Conservation (phyloP, 2,329 filamentous ascomycete species). For the Fusarium austroafricanum region DNA sequence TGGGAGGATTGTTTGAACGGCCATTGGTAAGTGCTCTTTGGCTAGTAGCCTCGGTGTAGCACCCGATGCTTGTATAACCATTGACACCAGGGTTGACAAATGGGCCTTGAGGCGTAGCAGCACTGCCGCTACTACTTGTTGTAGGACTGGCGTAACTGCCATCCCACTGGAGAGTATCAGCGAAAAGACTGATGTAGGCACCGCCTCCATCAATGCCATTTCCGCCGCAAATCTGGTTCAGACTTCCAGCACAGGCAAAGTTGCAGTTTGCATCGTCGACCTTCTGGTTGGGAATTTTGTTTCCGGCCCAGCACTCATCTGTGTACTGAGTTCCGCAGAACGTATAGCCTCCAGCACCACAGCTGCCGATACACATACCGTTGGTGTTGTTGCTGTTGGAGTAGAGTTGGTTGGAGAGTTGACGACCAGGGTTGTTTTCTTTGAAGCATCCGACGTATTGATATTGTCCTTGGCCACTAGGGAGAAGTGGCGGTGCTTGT, state of each 20-base stretch:
- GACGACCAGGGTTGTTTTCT: slow-evolving; percentile 66
- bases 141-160: slow-evolving; percentile 18
- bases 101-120: slow-evolving; percentile 19
- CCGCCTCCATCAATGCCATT: slow-evolving; percentile 54
- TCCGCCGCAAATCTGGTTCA: slow-evolving; percentile 65
- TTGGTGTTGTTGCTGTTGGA: slow-evolving; percentile 57
- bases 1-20: slow-evolving; percentile 40
- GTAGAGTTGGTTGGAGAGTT: slow-evolving; percentile 59
- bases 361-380: slow-evolving; percentile 59
- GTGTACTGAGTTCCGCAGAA: slow-evolving; percentile 64
- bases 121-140: background rate
- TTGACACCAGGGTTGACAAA: slow-evolving; percentile 54
- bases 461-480: slow-evolving; percentile 60
- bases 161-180: slow-evolving; percentile 48
- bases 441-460: slow-evolving; percentile 66
- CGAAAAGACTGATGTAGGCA: slow-evolving; percentile 62
- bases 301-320: slow-evolving; percentile 67
- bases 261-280: slow-evolving; percentile 62
- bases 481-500: slow-evolving; percentile 62
- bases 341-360: slow-evolving; percentile 49
- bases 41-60: slow-evolving; percentile 52
- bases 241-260: slow-evolving; percentile 61
- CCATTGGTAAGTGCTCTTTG: slow-evolving; percentile 50
- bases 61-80: slow-evolving; percentile 53
- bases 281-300: slow-evolving; percentile 56